Percentiles rank a stretch among this genome's conserved stretches.
These are phyloP conservation scores for Xylaria digitata DNA, from an alignment of 2,329 filamentous ascomycete genomes.

Conservation along the genomic window DNA sequence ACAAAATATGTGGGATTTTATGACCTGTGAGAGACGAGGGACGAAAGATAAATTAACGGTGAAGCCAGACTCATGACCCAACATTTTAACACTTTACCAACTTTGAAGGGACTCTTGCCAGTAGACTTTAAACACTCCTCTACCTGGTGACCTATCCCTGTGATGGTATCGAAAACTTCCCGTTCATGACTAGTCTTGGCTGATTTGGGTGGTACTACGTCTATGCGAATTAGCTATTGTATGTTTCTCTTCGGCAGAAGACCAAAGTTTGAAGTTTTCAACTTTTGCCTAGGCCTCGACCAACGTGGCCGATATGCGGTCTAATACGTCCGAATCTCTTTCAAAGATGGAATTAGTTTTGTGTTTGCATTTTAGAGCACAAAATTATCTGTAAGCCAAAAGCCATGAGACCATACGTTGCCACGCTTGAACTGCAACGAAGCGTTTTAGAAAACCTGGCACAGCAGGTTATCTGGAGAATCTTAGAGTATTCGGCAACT, in stretches of 20 bases:
- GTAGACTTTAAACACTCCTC: not conserved
- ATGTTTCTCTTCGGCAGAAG: conserved; percentile 2
- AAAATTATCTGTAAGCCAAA: not conserved
- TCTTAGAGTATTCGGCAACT: not conserved
- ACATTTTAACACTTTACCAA: not conserved
- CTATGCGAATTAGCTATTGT: not conserved
- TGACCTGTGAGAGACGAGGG: not conserved
- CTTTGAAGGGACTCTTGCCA: not conserved
- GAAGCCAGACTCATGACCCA: not conserved
- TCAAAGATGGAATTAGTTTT: conserved; percentile 3
- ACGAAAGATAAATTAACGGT: not conserved
- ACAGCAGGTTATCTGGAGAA: not conserved
- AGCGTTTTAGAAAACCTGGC: conserved; percentile 2
- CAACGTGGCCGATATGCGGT: not conserved
- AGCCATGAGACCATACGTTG: conserved; percentile 2
- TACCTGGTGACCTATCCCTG: conserved; percentile 1
- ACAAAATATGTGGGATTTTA: not conserved
- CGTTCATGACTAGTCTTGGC: conserved; percentile 6
- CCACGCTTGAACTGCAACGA: conserved; percentile 3
- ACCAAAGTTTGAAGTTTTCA: not conserved
- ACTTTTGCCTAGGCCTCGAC: not conserved
- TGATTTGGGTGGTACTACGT: conserved; percentile 5
- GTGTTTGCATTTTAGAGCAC: conserved; percentile 6
- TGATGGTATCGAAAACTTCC: conserved; percentile 6
- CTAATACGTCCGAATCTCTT: not conserved